Evolutionary conservation across 345 rosid genomes (phyloP).

Genomic region (Microcos paniculata): DNA sequence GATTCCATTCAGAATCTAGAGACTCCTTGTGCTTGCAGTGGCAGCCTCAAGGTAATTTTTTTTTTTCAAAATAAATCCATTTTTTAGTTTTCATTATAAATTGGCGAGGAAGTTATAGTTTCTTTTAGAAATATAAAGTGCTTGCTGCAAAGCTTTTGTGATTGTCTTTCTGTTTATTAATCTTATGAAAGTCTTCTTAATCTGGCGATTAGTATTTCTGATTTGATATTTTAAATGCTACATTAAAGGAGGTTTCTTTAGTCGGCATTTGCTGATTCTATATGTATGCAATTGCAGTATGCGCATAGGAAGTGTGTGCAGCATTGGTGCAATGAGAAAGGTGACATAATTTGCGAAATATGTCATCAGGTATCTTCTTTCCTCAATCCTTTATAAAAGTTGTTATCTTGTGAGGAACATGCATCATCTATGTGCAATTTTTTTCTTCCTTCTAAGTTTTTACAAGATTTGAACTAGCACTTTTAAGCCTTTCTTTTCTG

Average conservation of each 20-base stretch:
- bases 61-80: not conserved
- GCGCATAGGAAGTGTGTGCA: constrained; percentile 95
- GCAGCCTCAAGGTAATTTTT: constrained; percentile 73
- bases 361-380: constrained; percentile 73
- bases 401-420: not conserved
- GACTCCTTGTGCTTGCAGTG: constrained; percentile 85
- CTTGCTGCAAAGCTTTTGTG: not conserved
- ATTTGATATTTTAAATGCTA: not conserved
- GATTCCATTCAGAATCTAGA: constrained; percentile 65
- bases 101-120: not conserved
- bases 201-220: not conserved
- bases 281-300: constrained; percentile 44
- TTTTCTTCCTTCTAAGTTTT: not conserved
- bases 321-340: constrained; percentile 96
- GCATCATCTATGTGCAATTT: not conserved
- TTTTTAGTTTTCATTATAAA: not conserved
- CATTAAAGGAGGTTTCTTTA: not conserved
- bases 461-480: not conserved
- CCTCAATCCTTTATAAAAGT: not conserved
- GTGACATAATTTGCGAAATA: constrained; percentile 85
- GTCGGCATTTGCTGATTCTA: not conserved
- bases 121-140: not conserved
- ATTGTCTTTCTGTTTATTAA: not conserved
- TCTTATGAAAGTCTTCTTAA: not conserved
- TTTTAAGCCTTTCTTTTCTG: not conserved